Percentiles rank a stretch among this genome's conserved stretches.
Evolutionary conservation across 2,329 filamentous ascomycete species (phyloP).

Genomic region (Neonectria magnoliae): DNA sequence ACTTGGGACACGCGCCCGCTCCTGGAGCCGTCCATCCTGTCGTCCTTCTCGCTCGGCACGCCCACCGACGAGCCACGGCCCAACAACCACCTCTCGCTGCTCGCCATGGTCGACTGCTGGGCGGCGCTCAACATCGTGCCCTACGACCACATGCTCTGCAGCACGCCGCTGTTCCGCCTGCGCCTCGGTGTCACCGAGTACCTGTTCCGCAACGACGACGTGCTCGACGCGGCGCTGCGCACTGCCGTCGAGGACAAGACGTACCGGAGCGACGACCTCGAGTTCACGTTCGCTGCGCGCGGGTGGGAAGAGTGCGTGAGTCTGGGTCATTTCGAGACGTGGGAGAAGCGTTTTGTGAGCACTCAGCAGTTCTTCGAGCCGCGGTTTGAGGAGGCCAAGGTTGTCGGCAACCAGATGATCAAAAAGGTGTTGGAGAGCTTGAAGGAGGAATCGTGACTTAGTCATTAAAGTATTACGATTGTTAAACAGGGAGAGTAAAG

Average conservation of each 20-base stretch:
- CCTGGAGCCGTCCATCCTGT: constrained; percentile 84
- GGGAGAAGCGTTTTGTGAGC: constrained; percentile 88
- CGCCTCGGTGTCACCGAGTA: constrained; percentile 98
- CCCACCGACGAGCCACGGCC: constrained; percentile 71
- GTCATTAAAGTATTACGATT: neutral
- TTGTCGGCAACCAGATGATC: constrained; percentile 96
- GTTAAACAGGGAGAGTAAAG: neutral
- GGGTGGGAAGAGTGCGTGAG: constrained; percentile 96
- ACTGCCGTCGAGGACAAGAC: constrained; percentile 90
- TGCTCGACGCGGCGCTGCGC: constrained; percentile 85
- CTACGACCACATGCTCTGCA: constrained; percentile 99
- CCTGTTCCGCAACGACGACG: constrained; percentile 82
- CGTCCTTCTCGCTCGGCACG: constrained; percentile 86
- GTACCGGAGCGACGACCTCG: constrained; percentile 94
- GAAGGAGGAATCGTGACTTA: constrained; percentile 44
- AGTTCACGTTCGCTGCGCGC: constrained; percentile 96
- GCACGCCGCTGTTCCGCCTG: constrained; percentile 94
- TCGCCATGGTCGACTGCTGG: constrained; percentile 99
- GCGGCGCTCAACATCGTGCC: constrained; percentile 91
- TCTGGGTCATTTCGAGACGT: constrained; percentile 91
- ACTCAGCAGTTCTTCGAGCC: constrained; percentile 94
- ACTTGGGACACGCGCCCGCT: constrained; percentile 73
- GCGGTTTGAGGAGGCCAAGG: constrained; percentile 85
- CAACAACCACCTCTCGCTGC: constrained; percentile 92
- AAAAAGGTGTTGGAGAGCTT: constrained; percentile 90